These are phyloP conservation scores for Hypoxylon lienhwacheense DNA, from an alignment of 495 filamentous ascomycete genomes.

Conservation along the genomic window DNA sequence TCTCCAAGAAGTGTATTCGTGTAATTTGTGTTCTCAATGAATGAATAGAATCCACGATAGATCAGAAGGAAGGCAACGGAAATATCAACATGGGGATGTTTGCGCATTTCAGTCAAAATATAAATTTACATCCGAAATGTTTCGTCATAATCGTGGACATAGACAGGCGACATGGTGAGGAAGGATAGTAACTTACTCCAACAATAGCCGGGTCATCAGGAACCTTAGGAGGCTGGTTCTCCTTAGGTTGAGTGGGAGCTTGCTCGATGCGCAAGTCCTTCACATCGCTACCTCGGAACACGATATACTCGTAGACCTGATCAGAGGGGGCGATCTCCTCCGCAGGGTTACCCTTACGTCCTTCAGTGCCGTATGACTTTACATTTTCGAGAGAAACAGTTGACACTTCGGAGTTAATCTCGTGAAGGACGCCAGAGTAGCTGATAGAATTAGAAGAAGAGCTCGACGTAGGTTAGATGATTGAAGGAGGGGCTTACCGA, in stretches of 20 bases:
- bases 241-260: slow-evolving; percentile 61
- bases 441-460: slow-evolving; percentile 48
- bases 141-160: slow-evolving; percentile 67
- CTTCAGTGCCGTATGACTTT: slow-evolving; percentile 89
- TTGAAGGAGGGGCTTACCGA: slow-evolving; percentile 59
- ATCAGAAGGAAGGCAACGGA: slow-evolving; percentile 99
- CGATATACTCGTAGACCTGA: slow-evolving; percentile 96
- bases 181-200: slow-evolving; percentile 70
- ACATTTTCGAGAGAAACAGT: slow-evolving; percentile 97
- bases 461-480: slow-evolving; percentile 29
- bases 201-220: slow-evolving; percentile 97
- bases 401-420: slow-evolving; percentile 95
- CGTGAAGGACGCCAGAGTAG: slow-evolving; percentile 93
- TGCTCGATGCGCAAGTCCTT: slow-evolving; percentile 95
- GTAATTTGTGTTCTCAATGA: background rate
- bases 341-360: slow-evolving; percentile 71
- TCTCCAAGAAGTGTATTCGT: background rate
- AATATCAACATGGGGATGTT: slow-evolving; percentile 85
- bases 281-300: slow-evolving; percentile 97
- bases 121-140: slow-evolving; percentile 79
- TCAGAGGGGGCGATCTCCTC: slow-evolving; percentile 81
- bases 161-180: background rate
- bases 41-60: slow-evolving; percentile 21
- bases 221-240: slow-evolving; percentile 73
- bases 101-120: slow-evolving; percentile 82